phyloP scores from a whole-genome alignment of 441 rosid species.

The Raphanus hybrid region DNA sequence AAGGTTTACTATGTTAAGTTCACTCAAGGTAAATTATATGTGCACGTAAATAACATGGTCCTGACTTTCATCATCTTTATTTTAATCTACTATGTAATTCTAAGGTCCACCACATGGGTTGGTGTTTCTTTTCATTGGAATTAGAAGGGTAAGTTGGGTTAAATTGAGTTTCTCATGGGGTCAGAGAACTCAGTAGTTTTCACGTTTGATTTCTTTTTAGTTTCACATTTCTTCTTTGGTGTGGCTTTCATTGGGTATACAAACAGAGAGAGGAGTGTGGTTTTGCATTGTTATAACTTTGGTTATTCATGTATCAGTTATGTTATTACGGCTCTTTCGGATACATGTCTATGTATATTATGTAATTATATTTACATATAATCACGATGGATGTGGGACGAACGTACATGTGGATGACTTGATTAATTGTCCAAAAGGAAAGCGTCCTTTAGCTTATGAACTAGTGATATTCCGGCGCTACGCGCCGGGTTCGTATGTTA shows the following conservation, averaged over 20 bases:
- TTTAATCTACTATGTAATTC: conserved; percentile 33
- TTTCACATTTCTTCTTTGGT: conserved; percentile 35
- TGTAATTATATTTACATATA: too few relatives aligned
- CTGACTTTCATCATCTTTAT: conserved; percentile 36
- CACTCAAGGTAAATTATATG: conserved; percentile 39
- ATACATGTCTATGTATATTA: conserved; percentile 3
- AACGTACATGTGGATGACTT: conserved; percentile 17
- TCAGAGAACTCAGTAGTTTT: conserved; percentile 36
- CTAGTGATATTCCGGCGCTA: too few relatives aligned
- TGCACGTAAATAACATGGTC: conserved; percentile 42
- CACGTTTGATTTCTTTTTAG: conserved; percentile 29
- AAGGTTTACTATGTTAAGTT: conserved; percentile 39
- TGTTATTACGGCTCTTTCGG: conserved; percentile 32
- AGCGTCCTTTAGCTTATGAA: conserved; percentile 21
- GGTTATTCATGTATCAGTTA: conserved; percentile 35
- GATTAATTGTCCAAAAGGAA: conserved; percentile 11
- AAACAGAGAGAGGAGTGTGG: conserved; percentile 32
- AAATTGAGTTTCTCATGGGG: conserved; percentile 41
- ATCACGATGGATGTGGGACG: conserved; percentile 1
- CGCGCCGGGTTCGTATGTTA: too few relatives aligned
- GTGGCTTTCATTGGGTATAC: conserved; percentile 45
- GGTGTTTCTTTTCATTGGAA: conserved; percentile 36
- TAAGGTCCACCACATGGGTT: conserved; percentile 45
- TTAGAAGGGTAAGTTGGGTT: conserved; percentile 39
- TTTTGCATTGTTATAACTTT: conserved; percentile 39